phyloP scores from a whole-genome alignment of 208 protist genomes.

The Wallacemonas sp. region DNA sequence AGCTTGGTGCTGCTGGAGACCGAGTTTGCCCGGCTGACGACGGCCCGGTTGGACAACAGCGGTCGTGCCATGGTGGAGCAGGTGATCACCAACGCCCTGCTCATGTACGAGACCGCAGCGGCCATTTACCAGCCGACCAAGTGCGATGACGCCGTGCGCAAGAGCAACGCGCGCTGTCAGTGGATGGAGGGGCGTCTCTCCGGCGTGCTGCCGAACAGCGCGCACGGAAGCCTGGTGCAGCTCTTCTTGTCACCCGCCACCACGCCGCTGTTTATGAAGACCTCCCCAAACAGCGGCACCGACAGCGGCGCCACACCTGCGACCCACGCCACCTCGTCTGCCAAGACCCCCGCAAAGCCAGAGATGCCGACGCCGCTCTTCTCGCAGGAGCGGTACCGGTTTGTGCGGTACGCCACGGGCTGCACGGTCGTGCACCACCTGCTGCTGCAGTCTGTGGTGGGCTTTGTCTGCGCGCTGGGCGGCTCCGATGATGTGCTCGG shows the following conservation, averaged over 20 bases:
- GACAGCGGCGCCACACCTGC: neutral
- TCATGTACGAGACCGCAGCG: slow-evolving; percentile 34
- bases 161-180: slow-evolving; percentile 50
- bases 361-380: slow-evolving; percentile 21
- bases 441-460: slow-evolving; percentile 58
- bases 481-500: slow-evolving; percentile 16
- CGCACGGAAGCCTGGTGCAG: slow-evolving; percentile 64
- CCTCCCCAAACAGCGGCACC: neutral
- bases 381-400: slow-evolving; percentile 57
- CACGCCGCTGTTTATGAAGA: slow-evolving; percentile 47
- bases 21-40: slow-evolving; percentile 65
- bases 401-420: slow-evolving; percentile 80
- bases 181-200: slow-evolving; percentile 40
- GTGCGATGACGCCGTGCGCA: slow-evolving; percentile 63
- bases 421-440: slow-evolving; percentile 57
- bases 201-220: slow-evolving; percentile 39
- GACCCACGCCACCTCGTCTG: neutral
- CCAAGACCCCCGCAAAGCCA: neutral
- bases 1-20: slow-evolving; percentile 70
- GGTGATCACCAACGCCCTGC: slow-evolving; percentile 42
- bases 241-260: slow-evolving; percentile 70
- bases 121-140: slow-evolving; percentile 33
- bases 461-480: slow-evolving; percentile 66
- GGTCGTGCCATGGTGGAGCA: slow-evolving; percentile 72
- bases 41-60: slow-evolving; percentile 44